phyloP scores from a whole-genome alignment of 257 asterid genomes.

The Vinca minor region DNA sequence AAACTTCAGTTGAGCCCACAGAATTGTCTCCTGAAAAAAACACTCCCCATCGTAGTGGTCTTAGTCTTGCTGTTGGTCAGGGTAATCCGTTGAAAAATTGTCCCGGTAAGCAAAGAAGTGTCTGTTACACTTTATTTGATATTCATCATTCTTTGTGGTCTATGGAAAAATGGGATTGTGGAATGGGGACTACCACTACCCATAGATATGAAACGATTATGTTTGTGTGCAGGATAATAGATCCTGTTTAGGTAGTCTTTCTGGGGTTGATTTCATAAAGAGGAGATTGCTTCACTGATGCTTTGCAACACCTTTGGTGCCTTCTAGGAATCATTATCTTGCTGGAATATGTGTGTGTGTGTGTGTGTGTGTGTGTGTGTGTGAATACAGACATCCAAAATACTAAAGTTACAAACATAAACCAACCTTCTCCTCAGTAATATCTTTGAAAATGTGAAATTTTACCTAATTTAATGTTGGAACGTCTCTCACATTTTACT shows the following conservation, averaged over 20 bases:
- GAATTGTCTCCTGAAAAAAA: conserved; percentile 30
- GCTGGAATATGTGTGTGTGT: no score
- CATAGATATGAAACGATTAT: neutral
- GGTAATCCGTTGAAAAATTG: conserved; percentile 21
- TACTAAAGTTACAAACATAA: no score
- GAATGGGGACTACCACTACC: neutral
- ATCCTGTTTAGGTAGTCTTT: neutral
- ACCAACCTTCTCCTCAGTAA: no score
- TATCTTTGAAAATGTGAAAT: no score
- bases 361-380: no score
- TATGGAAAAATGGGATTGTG: neutral
- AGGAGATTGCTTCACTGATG: no score
- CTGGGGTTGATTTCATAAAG: neutral
- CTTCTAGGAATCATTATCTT: no score
- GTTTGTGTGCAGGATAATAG: neutral
- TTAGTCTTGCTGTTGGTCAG: conserved; percentile 63
- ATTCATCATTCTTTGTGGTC: neutral
- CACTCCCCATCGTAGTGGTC: conserved; percentile 42
- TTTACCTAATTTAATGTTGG: no score
- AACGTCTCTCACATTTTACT: no score
- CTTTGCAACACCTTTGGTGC: no score
- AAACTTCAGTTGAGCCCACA: conserved; percentile 12
- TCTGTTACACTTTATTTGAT: neutral
- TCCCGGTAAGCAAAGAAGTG: conserved; percentile 35
- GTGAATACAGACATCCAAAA: no score